Percentiles rank a stretch among this genome's conserved stretches.
Conservation (phyloP, 2,329 filamentous ascomycete genomes). For the Diaporthe citriasiana region DNA sequence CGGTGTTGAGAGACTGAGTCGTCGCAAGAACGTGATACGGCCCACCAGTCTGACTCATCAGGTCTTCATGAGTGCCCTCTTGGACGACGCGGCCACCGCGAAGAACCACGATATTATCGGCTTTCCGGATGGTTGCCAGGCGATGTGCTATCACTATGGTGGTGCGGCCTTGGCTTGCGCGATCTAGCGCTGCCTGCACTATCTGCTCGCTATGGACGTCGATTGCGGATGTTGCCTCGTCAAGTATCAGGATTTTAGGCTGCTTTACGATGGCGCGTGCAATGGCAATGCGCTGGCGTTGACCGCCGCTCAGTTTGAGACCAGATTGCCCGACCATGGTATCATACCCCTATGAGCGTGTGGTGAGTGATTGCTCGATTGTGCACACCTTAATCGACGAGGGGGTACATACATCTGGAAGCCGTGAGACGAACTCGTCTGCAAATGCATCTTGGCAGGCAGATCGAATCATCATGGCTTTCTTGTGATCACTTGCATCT, state of each 20-base stretch:
- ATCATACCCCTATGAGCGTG: slow-evolving; percentile 66
- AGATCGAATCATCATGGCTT: slow-evolving; percentile 71
- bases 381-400: background rate
- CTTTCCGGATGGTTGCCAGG: slow-evolving; percentile 13
- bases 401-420: slow-evolving; percentile 64
- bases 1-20: background rate
- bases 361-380: background rate
- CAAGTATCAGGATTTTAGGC: slow-evolving; percentile 16
- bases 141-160: slow-evolving; percentile 24
- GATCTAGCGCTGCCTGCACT: slow-evolving; percentile 4
- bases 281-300: slow-evolving; percentile 79
- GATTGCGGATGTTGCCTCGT: slow-evolving; percentile 58
- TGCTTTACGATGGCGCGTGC: slow-evolving; percentile 49
- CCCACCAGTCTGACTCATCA: background rate
- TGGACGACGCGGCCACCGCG: slow-evolving; percentile 2
- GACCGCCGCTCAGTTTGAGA: slow-evolving; percentile 80
- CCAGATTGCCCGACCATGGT: slow-evolving; percentile 84
- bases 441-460: slow-evolving; percentile 79
- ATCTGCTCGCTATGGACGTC: slow-evolving; percentile 57
- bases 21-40: background rate
- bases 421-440: slow-evolving; percentile 75
- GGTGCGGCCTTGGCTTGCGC: slow-evolving; percentile 12
- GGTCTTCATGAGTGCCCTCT: slow-evolving; percentile 1
- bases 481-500: slow-evolving; percentile 52
- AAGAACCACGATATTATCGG: slow-evolving; percentile 16